These are phyloP conservation scores for Benincasa hispida DNA, from an alignment of 306 rosid species.

Conservation along the genomic window DNA sequence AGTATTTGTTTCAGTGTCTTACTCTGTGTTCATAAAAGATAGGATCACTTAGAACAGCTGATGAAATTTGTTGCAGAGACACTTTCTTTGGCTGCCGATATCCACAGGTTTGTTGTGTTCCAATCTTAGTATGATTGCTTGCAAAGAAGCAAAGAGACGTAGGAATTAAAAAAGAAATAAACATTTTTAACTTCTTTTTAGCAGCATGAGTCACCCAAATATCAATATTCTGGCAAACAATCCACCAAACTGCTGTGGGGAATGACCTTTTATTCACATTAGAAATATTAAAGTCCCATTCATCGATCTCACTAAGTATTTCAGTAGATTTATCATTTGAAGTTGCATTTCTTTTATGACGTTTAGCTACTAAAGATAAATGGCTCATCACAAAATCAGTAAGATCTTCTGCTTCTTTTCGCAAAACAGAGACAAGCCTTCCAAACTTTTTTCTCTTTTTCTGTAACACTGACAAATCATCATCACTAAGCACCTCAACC, in stretches of 20 bases:
- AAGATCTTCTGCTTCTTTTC: slow-evolving; percentile 68
- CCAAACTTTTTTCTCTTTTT: slow-evolving; percentile 20
- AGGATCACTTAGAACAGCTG: slow-evolving; percentile 50
- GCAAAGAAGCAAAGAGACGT: slow-evolving; percentile 30
- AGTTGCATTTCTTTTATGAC: slow-evolving; percentile 24
- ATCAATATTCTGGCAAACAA: slow-evolving; percentile 65
- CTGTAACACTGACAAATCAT: slow-evolving; percentile 15
- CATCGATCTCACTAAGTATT: slow-evolving; percentile 24
- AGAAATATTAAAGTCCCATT: slow-evolving; percentile 45
- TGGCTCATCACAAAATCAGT: slow-evolving; percentile 59
- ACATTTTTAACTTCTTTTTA: slow-evolving; percentile 52
- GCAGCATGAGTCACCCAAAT: slow-evolving; percentile 68
- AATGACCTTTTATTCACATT: slow-evolving; percentile 37
- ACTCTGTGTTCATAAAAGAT: slow-evolving; percentile 59
- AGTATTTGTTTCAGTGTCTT: slow-evolving; percentile 21
- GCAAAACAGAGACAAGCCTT: slow-evolving; percentile 27
- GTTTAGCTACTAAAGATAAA: slow-evolving; percentile 28
- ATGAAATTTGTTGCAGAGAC: slow-evolving; percentile 48
- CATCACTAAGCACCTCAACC: slow-evolving; percentile 17
- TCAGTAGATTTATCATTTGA: slow-evolving; percentile 22
- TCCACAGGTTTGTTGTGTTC: slow-evolving; percentile 13
- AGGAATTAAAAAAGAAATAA: slow-evolving; percentile 44
- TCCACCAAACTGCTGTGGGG: slow-evolving; percentile 70
- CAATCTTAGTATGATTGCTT: slow-evolving; percentile 25
- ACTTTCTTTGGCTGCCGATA: slow-evolving; percentile 31